Percentiles rank a stretch among this genome's conserved stretches.
These are phyloP conservation scores for Cystobasidium sp. DNA, from an alignment of 1,284 basidiomycete genomes.

Conservation along the genomic window DNA sequence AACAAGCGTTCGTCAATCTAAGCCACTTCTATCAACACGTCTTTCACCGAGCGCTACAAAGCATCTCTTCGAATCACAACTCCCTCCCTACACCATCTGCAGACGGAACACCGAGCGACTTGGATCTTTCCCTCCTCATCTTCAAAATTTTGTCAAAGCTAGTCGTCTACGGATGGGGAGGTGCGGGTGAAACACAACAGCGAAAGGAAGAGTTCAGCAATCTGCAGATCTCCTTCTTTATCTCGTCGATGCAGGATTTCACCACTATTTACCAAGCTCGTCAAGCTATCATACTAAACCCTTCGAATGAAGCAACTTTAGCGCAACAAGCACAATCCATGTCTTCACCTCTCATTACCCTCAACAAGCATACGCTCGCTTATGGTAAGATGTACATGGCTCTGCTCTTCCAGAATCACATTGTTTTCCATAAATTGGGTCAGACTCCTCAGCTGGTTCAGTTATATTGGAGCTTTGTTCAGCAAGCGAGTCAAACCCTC, in stretches of 20 bases:
- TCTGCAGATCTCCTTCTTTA: constrained; percentile 44
- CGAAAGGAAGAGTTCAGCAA: constrained; percentile 7
- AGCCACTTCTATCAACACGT: constrained; percentile 11
- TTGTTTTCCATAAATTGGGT: constrained; percentile 45
- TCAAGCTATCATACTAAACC: constrained; percentile 1
- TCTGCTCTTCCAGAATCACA: constrained; percentile 44
- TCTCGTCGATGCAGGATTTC: constrained; percentile 43
- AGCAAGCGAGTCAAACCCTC: constrained; percentile 40
- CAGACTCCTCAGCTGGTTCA: constrained; percentile 39
- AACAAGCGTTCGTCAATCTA: constrained; percentile 25
- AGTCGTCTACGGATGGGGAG: constrained; percentile 47
- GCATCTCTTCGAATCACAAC: constrained; percentile 1
- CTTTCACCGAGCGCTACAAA: background rate
- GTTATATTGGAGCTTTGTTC: constrained; percentile 42
- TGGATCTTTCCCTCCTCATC: constrained; percentile 46
- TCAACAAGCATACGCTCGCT: constrained; percentile 48
- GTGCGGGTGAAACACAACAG: background rate
- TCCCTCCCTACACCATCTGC: constrained; percentile 7
- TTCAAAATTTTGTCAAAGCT: constrained; percentile 49
- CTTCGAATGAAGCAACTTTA: background rate
- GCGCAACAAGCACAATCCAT: background rate
- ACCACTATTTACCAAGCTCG: constrained; percentile 44
- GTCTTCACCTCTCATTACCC: constrained; percentile 10
- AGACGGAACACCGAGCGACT: constrained; percentile 13
- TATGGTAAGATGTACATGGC: constrained; percentile 48